Evolutionary conservation across 495 filamentous ascomycete genomes (phyloP).

Genomic region (Hypoxylon cercidicola): DNA sequence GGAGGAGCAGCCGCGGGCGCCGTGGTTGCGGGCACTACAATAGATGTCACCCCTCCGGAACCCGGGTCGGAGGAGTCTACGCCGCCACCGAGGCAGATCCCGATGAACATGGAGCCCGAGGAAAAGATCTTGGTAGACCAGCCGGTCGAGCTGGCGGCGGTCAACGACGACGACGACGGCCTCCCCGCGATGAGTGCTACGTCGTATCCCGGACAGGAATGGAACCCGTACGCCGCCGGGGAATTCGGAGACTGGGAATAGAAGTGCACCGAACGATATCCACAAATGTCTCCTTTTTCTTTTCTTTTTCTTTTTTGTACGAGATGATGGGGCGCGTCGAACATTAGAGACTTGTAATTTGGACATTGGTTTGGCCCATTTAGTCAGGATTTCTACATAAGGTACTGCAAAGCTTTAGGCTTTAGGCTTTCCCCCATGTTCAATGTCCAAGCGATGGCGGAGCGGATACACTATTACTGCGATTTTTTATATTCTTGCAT

Average conservation of each 20-base stretch:
- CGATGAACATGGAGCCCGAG: slow-evolving; percentile 50
- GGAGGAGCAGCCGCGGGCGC: not conserved
- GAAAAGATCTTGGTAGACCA: slow-evolving; percentile 63
- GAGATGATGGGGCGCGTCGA: no score
- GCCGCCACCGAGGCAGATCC: slow-evolving; percentile 41
- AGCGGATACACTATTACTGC: no score
- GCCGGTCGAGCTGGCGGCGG: slow-evolving; percentile 38
- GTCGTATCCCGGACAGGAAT: slow-evolving; percentile 84
- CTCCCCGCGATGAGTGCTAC: slow-evolving; percentile 78
- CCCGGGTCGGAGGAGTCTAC: slow-evolving; percentile 36
- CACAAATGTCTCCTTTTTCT: no score
- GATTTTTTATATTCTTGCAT: no score
- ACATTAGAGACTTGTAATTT: no score
- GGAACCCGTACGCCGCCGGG: slow-evolving; percentile 68
- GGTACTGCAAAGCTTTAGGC: no score
- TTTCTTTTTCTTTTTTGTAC: no score
- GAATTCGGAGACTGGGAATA: slow-evolving; percentile 46
- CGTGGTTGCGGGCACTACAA: not conserved
- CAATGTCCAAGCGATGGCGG: no score
- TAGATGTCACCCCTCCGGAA: not conserved
- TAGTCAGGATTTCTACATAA: no score
- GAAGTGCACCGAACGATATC: no score
- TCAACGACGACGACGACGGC: slow-evolving; percentile 59
- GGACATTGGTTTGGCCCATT: no score
- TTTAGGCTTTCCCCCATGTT: no score